Evolutionary conservation across 78 protist genomes (phyloP), one percentile per base, ranked within the genome.

Genomic region (Chrysochromulina tobinii): DNA sequence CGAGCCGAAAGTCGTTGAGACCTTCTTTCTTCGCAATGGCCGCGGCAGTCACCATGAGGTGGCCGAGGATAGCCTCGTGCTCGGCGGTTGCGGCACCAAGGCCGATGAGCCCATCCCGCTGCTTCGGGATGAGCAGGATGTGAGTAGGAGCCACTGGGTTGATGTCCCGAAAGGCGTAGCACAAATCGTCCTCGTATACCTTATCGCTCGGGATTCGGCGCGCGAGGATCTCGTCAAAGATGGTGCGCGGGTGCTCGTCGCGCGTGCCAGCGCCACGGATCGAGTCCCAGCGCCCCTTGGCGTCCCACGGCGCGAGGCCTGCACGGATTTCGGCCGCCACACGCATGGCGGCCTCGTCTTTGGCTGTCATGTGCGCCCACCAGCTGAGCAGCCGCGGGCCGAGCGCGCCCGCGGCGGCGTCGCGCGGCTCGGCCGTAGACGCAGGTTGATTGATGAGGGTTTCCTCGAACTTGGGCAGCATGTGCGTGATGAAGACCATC

Each of bases 121-220:
- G 23, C 64, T 92, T 92, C 18, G 94, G 94, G 27, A 92, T 87
- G 89, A 92, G 21, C 57, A 92, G 81, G 38, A 92, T n/a, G 88
- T 92, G 94, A 57, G 88, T 75, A 9, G 94, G 94, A 2, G 94
- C 94, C 18, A 38, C 89, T 23, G 94, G 94, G 27, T 2, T 12
- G 61, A 92, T 92, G 67, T 92, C 94, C 5, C 81, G 58, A 54
- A 92, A 88, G 61, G 73, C 94, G 59, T 88, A 68, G 58, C 15
- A 69, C 21, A 14, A 6, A 55, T 88, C 94, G 84, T 92, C 94
- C 75, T 92, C 93, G 53, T 68, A 89, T 8, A 92, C 94, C 23
- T 77, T 68, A 3, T 90, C 89, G 3, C 68, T 17, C 75, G 77
- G 90, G 38, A 92, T n/a, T 53, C 54, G 51, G 15, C 14, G 17